Conservation (phyloP, 106 monocot species). For the Phalaenopsis aphrodite region DNA sequence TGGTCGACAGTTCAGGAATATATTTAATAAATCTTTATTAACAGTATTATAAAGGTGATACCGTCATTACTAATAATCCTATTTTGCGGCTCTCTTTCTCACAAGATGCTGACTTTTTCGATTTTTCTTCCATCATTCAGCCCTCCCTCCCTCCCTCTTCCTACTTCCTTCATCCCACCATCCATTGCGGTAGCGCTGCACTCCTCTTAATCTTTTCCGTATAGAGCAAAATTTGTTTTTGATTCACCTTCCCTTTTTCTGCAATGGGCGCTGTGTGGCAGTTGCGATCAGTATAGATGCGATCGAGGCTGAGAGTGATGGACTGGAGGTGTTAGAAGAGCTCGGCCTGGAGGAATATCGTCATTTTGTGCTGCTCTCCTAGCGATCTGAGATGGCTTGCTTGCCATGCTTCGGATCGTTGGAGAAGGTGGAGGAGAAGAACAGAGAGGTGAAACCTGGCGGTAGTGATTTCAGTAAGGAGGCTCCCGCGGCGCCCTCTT, state of each 20-base stretch:
- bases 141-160: not conserved
- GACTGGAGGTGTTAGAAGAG: conserved; percentile 1
- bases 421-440: conserved; percentile 11
- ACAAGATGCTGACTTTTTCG: too few relatives aligned
- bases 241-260: not conserved
- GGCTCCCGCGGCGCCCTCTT: conserved; percentile 14
- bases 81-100: too few relatives aligned
- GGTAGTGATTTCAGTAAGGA: conserved; percentile 43
- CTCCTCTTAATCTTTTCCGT: not conserved
- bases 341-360: conserved; percentile 4
- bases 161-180: not conserved
- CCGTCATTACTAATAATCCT: too few relatives aligned
- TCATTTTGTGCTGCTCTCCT: not conserved
- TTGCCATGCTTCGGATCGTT: conserved; percentile 46
- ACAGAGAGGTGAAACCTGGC: not conserved
- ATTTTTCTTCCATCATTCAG: too few relatives aligned
- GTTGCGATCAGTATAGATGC: not conserved
- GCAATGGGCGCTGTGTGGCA: not conserved
- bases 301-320: not conserved
- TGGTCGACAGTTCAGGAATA: too few relatives aligned
- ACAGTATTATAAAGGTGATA: too few relatives aligned
- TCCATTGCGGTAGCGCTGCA: not conserved
- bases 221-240: conserved; percentile 7
- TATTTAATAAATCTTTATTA: too few relatives aligned
- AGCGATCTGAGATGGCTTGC: conserved; percentile 37